Evolutionary conservation across 257 asterid genomes (phyloP), one percentile per base, ranked within the genome.

Genomic region (Solanum paucissectum): DNA sequence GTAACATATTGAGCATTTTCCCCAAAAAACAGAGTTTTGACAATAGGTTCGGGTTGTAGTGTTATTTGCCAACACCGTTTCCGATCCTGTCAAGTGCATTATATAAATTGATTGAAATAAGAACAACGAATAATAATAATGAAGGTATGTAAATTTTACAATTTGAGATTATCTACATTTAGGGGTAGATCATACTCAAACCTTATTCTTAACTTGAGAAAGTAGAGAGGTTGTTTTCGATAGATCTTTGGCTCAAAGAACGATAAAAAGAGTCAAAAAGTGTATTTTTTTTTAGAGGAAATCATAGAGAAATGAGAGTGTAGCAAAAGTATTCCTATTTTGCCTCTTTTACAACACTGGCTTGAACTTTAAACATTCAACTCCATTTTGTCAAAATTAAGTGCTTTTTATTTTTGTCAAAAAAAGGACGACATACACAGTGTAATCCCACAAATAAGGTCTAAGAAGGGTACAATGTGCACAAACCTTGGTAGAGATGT

Each of bases 31-130:
- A 9, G 8, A 71, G 13, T 27, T 71, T 71, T 2, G 83, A 32
- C 40, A 96, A 87, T 89, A 95, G 29, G 98, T 94, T 89, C 92
- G 95, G 68, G 93, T 94, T 1, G 96, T 92, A 18, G 98, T 96
- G 86, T 96, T 98, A 42, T 95, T 95, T 12, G 98, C 95, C 90
- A 97, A 88, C 73, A 94, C 94, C 0, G 94, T 87, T 81, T 98
- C 98, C 2, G 98, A 92, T 16, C 94, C 98, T 0, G 96, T 93
- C 93, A 95, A 85, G 34, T 91, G 98, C 37, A 97, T 89, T 86
- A 87, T 90, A 86, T 97, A 97, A 85, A 94, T 86, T 1, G 98
- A 46, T 46, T 46, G 18, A 46, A 46, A 46, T 46, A 46, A 12
- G 20, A 46, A 46, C 55, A 13, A 46, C 18, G 55, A 46, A 46